Base-by-base conservation (phyloP, 2,329 filamentous ascomycete genomes). In the Stachybotrys chlorohalonatus region DNA sequence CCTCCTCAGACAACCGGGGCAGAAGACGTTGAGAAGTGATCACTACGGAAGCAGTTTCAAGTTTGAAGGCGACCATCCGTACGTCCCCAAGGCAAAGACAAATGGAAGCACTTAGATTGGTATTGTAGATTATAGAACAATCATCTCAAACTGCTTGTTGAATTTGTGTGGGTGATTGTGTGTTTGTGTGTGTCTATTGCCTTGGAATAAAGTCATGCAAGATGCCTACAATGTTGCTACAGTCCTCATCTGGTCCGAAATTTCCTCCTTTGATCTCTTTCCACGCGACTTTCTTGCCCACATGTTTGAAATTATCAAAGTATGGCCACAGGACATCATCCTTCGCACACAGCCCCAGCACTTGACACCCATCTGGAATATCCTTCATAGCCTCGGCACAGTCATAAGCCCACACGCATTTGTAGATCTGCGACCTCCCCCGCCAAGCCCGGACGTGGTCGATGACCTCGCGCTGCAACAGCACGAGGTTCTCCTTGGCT, bases 41-140 rank as follows among this genome's bases (percentile, higher is more conserved):
- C 46, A 47, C 65, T 62, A 72, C 0, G 84, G 83, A 1, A 80
- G 75, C 52, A 66, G 61, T 58, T 87, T 85, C 63, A 84, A 82
- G 68, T 87, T 42, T 42, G 36, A 42, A 13, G 36, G 36, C 8
- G 36, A 42, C 36, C 13, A 42, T 42, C 36, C 36, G 36, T 42
- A 42, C 13, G 36, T 42, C 13, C 36, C 36, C 2, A 13, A 42
- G 13, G 36, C 36, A 42, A 42, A 9, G 9, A 3, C 36, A 13
- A 42, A 42, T 13, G 36, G 2, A 9, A 42, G 36, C 36, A 13
- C 36, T 42, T 42, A 42, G 36, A 13, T 24, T 24, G 4, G 24
- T 24, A 4, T 24, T 24, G 24, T 24, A 24, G 24, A 24, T 24
- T 24, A 24, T 24, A 24, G 24, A 24, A 24, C 4, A 24, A 4